These are phyloP conservation scores for Arabis alpina DNA, from an alignment of 345 rosid species.

Conservation along the genomic window DNA sequence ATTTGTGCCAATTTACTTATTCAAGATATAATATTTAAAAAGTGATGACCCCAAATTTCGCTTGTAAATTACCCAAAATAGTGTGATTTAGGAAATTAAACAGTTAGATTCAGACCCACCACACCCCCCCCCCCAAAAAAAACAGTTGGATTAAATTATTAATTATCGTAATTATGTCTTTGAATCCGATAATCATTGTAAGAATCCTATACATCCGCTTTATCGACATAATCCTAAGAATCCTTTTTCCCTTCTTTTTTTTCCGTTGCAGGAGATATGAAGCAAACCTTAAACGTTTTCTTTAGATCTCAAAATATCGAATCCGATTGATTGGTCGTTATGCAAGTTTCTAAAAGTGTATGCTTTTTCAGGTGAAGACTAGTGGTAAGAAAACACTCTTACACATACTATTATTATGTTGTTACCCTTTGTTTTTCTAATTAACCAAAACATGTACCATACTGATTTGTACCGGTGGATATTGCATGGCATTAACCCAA, in stretches of 20 bases:
- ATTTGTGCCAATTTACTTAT: no score
- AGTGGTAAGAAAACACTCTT: no score
- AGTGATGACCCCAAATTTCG: background rate
- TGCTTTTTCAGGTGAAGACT: constrained; percentile 8
- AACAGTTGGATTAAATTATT: background rate
- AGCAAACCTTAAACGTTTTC: constrained; percentile 17
- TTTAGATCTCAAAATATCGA: constrained; percentile 25
- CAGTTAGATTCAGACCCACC: constrained; percentile 1
- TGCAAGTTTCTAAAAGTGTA: constrained; percentile 9
- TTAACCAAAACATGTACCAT: no score
- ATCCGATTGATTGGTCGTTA: constrained; percentile 6
- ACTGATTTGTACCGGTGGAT: no score
- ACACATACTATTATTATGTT: no score
- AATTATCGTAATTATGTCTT: background rate
- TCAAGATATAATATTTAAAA: background rate
- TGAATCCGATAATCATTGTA: constrained; percentile 6
- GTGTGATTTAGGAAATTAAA: constrained; percentile 12
- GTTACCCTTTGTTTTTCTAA: no score
- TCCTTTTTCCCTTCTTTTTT: background rate
- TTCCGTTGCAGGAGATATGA: background rate
- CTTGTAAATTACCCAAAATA: constrained; percentile 13
- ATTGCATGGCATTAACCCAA: no score
- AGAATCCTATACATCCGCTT: constrained; percentile 1
- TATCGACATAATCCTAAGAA: constrained; percentile 26
- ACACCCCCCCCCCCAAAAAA: no score